Evolutionary conservation across 257 asterid species (phyloP), one percentile per base, ranked within the genome.

Genomic region (Capsicum pubescens): DNA sequence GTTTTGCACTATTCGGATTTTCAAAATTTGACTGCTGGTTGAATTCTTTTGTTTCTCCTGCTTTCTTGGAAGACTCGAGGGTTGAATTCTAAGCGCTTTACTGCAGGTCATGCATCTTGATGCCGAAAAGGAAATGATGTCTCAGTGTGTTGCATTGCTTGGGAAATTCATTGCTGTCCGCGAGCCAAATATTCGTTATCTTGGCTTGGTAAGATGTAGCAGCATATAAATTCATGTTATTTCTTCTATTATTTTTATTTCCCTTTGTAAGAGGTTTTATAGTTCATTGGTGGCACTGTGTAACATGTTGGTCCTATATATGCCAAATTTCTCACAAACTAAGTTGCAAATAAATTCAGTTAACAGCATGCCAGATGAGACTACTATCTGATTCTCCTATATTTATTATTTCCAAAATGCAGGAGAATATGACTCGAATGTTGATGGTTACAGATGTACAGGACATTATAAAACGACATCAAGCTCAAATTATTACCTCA

Each of bases 401-500:
- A 8, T 54, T 39, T 54, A 54, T 77, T 54, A 54, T 77, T 77
- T 77, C 69, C 59, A 42, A 46, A 50, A 57, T 90, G 89, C 97
- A 95, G 99, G 99, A 95, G 91, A 95, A 95, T 88, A 95, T 95
- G 99, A 88, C 97, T 83, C 92, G 99, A 89, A 95, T 94, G 99
- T 87, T 95, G 93, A 95, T 95, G 99, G 99, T 95, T 87, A 88
- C 99, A 54, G 99, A 95, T 88, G 99, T 95, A 78, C 99, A 94
- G 84, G 98, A 95, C 79, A 94, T 95, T 59, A 95, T 95, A 83
- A 94, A 95, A 89, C 91, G 97, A 87, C 99, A 95, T 90, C 98
- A 95, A 94, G 97, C 99, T 61, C 99, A 95, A 92, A 95, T 95
- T 82, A 92, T 95, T 77, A 95, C 99, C 80, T 95, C 99, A n/a